phyloP scores from a whole-genome alignment of 192 early-diverging fungal genomes.

The Gigaspora rosea region DNA sequence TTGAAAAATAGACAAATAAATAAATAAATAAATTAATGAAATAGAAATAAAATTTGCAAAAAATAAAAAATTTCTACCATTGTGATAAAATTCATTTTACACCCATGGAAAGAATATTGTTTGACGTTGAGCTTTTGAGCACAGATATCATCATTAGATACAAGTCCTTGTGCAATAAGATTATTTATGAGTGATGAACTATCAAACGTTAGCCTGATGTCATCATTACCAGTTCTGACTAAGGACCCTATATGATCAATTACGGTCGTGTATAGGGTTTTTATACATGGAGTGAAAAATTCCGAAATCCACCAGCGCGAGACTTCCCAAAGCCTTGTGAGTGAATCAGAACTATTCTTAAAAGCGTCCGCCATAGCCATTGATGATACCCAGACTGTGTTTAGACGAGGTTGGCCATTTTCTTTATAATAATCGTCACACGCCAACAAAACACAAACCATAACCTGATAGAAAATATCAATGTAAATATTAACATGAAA shows the following conservation, averaged over 20 bases:
- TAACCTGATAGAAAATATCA: constrained; percentile 5
- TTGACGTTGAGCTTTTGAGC: neutral
- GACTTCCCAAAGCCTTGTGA: constrained; percentile 11
- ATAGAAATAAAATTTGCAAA: neutral
- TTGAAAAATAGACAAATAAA: neutral
- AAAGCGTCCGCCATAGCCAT: neutral
- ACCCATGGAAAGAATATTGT: neutral
- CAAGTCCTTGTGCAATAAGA: neutral
- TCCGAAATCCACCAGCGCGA: constrained; percentile 10
- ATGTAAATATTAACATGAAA: neutral
- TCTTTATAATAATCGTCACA: constrained; percentile 22
- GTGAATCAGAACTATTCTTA: constrained; percentile 16
- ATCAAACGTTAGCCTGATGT: neutral
- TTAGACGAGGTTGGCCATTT: neutral
- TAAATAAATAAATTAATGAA: neutral
- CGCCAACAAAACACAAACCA: neutral
- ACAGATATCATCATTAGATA: neutral
- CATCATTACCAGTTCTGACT: neutral
- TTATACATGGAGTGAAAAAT: constrained; percentile 8
- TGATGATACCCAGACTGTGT: neutral
- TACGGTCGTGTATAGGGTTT: neutral
- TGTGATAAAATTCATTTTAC: neutral
- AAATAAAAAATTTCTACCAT: neutral
- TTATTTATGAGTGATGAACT: neutral
- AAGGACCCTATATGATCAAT: neutral